phyloP scores from a whole-genome alignment of 163 green algal species.

The Volvox carteri region DNA sequence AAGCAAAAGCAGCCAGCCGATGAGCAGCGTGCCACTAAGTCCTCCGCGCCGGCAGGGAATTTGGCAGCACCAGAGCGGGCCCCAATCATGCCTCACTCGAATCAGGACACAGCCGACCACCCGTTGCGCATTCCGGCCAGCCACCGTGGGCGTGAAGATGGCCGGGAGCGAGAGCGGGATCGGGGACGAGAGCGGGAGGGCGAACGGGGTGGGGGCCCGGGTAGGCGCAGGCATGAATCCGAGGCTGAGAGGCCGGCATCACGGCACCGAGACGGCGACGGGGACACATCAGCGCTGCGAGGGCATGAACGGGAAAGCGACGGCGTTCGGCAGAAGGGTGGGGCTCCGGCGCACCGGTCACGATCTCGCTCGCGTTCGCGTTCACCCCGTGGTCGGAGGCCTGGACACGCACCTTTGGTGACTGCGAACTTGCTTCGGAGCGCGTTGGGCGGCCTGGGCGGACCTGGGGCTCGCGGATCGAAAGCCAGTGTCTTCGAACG shows the following conservation, averaged over 20 bases:
- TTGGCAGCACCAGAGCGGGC: background rate
- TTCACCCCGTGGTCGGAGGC: slow-evolving; percentile 12
- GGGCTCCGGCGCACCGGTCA: background rate
- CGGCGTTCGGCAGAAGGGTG: background rate
- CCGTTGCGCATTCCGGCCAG: background rate
- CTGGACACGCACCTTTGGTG: background rate
- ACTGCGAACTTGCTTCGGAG: slow-evolving; percentile 36
- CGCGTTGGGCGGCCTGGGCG: background rate
- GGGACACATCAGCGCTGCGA: background rate
- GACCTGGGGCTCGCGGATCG: background rate
- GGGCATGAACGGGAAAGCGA: slow-evolving; percentile 19
- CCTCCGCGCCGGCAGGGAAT: background rate
- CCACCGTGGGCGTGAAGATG: background rate
- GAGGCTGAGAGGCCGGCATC: background rate
- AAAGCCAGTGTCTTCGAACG: slow-evolving; percentile 31
- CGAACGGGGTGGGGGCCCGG: background rate
- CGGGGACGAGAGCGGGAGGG: background rate
- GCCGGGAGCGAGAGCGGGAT: background rate
- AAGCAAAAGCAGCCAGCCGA: slow-evolving; percentile 20
- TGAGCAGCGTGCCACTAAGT: background rate
- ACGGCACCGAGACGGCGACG: slow-evolving; percentile 17
- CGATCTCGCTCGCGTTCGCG: slow-evolving; percentile 32
- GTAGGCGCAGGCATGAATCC: background rate
- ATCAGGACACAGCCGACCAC: background rate
- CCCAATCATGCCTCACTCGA: background rate